Conservation (phyloP, 768 basidiomycete species). For the Auriscalpium vulgare region DNA sequence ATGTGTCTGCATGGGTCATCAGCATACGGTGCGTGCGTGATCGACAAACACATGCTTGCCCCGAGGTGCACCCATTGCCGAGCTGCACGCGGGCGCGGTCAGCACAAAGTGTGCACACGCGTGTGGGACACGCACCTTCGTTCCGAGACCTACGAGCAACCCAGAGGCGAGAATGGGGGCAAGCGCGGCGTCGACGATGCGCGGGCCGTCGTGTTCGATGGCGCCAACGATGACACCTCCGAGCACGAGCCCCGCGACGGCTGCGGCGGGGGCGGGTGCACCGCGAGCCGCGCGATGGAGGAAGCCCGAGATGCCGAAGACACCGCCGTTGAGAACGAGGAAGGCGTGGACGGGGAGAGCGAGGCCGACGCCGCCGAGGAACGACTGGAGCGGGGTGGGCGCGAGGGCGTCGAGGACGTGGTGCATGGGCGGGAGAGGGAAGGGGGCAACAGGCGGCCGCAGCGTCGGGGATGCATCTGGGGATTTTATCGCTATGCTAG, state of each 20-base stretch:
- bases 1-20: conserved; percentile 39
- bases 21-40: neutral
- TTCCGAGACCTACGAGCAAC: conserved; percentile 48
- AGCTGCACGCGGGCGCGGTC: conserved; percentile 25
- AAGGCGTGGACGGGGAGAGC: conserved; percentile 45
- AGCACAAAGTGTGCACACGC: neutral
- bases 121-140: conserved; percentile 22
- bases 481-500: too few species aligned
- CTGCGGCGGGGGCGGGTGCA: conserved; percentile 32
- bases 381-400: conserved; percentile 36
- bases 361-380: conserved; percentile 48
- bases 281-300: conserved; percentile 43
- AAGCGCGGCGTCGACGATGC: conserved; percentile 14
- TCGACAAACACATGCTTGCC: conserved; percentile 26
- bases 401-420: neutral
- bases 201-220: conserved; percentile 31
- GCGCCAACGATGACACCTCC: conserved; percentile 38
- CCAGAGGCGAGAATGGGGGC: conserved; percentile 37
- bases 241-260: conserved; percentile 38
- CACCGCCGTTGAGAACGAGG: conserved; percentile 44
- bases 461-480: too few species aligned
- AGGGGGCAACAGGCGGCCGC: too few species aligned
- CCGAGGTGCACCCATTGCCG: conserved; percentile 59
- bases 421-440: too few species aligned
- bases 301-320: conserved; percentile 58